Percentiles rank a stretch among this genome's conserved stretches.
Conservation (phyloP, 495 filamentous ascomycete species). For the Penicillium diatomitis region DNA sequence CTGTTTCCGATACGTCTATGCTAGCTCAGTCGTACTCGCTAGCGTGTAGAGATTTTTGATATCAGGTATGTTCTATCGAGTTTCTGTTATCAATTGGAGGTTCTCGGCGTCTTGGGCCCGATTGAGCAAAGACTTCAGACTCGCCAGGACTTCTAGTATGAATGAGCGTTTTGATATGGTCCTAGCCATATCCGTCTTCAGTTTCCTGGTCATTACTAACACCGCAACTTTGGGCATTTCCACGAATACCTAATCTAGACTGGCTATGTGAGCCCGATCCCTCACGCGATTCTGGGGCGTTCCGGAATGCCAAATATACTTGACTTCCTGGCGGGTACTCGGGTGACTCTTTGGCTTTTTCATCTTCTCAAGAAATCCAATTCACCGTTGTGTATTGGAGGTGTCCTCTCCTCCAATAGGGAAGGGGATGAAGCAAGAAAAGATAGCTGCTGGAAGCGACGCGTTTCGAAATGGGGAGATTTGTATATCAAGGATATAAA, state of each 20-base stretch:
- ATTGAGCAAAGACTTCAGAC: too few species aligned
- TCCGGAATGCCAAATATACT: not conserved
- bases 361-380: not conserved
- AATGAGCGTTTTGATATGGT: too few species aligned
- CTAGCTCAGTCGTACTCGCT: too few species aligned
- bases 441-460: not conserved
- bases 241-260: not conserved
- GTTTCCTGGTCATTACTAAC: too few species aligned
- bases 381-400: not conserved
- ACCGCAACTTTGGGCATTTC: too few species aligned
- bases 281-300: not conserved
- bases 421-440: not conserved
- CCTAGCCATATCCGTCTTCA: too few species aligned
- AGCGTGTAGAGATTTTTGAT: too few species aligned
- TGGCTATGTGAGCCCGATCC: not conserved
- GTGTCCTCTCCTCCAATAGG: not conserved
- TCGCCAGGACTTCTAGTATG: too few species aligned
- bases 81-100: too few species aligned
- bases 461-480: not conserved
- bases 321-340: not conserved
- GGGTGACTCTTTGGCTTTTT: not conserved
- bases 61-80: too few species aligned
- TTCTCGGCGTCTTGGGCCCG: too few species aligned
- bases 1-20: too few species aligned
- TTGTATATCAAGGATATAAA: not conserved